Conservation (phyloP, 1,284 basidiomycete genomes). For the Cutaneotrichosporon sp. region DNA sequence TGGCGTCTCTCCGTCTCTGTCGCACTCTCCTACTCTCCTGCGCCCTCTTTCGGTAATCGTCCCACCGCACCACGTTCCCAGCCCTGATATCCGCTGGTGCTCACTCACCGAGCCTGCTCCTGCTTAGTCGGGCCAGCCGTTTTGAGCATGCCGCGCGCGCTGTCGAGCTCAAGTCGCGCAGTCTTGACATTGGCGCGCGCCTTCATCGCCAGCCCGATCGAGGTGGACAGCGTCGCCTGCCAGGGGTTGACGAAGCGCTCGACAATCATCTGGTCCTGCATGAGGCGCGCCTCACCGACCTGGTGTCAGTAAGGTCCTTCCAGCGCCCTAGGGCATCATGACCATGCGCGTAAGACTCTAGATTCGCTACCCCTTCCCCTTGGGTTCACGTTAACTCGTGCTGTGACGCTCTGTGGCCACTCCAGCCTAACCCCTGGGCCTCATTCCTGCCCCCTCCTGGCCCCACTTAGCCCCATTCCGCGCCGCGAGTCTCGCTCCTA, state of each 20-base stretch:
- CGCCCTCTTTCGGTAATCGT: not conserved
- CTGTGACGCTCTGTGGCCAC: not conserved
- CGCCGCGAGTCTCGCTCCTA: too few species aligned
- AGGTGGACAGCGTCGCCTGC: conserved; percentile 78
- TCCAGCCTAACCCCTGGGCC: too few species aligned
- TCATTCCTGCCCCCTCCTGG: too few species aligned
- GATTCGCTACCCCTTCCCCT: too few species aligned
- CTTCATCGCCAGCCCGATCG: conserved; percentile 82
- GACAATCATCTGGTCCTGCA: conserved; percentile 76
- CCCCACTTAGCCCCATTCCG: too few species aligned
- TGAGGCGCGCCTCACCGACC: conserved; percentile 76
- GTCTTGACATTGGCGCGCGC: conserved; percentile 81
- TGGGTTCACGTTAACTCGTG: not conserved
- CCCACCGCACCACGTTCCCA: too few species aligned
- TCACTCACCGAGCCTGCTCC: conserved; percentile 70
- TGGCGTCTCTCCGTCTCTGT: not conserved
- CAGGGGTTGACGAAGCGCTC: conserved; percentile 82
- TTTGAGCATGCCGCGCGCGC: conserved; percentile 69
- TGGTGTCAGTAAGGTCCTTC: conserved; percentile 26
- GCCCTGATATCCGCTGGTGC: too few species aligned
- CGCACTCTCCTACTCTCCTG: not conserved
- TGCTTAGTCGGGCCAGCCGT: conserved; percentile 69
- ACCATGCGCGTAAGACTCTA: too few species aligned
- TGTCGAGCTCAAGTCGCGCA: conserved; percentile 74
- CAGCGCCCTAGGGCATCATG: too few species aligned